Evolutionary conservation across 2,329 filamentous ascomycete genomes (phyloP), one percentile per base, ranked within the genome.

Genomic region (Tothia fuscella): DNA sequence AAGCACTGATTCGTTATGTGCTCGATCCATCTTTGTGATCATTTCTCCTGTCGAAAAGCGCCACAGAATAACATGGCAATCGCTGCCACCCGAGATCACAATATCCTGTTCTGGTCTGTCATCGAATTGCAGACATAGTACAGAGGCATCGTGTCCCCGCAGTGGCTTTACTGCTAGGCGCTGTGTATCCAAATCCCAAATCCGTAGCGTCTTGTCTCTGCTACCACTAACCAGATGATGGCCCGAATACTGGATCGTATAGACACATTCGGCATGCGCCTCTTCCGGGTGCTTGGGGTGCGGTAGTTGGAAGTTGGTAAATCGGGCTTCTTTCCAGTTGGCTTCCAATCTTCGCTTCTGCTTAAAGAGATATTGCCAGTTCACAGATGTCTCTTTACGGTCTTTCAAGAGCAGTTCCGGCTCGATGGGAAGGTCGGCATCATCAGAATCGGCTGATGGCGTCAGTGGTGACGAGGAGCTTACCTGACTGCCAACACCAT

Each of bases 111-210:
- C 76, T 0, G 85, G 82, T 39, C 81, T 77, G 3, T 88, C 80
- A 55, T 98, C 91, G 55, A 96, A 98, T 54, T 98, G 91, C 21
- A 98, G 69, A 55, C 91, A 98, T 9, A 98, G 65, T 1, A 98
- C 91, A 1, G 89, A 96, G 12, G 86, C 88, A 9, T 62, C 65
- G 56, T 98, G 91, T 3, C 83, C 88, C 4, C 64, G 56, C 6
- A 98, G 65, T 1, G 87, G 85, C n/a, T 71, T 68, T 25, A 80
- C 70, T 14, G 80, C 67, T n/a, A 95, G 67, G 26, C 89, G 76
- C 45, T 81, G 78, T 0, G 82, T 93, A 33, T 83, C 75, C 49
- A 96, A 66, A 57, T 93, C 78, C 91, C 91, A 98, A 38, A 95
- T 80, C 30, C 89, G 78, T 49, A 98, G 74, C 0, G 84, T 85